Evolutionary conservation across 257 asterid species (phyloP).

Genomic region (Solanum piurae): DNA sequence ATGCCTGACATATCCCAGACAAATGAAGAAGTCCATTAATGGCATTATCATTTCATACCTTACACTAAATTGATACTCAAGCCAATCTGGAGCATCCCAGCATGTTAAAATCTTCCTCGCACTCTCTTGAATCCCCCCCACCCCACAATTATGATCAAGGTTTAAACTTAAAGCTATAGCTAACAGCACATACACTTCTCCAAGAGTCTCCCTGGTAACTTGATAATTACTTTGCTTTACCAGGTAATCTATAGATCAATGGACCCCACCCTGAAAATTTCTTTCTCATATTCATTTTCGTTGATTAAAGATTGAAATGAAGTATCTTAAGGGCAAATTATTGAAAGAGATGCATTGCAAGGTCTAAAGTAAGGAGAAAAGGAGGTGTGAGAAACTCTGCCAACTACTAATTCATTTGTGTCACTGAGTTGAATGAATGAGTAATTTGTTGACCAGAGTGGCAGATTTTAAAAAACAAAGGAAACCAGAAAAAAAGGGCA

Average conservation of each 20-base stretch:
- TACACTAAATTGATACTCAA: not conserved
- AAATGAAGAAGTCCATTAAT: not conserved
- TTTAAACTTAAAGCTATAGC: not conserved
- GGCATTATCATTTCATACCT: not conserved
- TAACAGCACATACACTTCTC: not conserved
- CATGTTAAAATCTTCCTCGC: not conserved
- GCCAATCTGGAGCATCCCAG: not conserved
- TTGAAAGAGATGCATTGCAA: not conserved
- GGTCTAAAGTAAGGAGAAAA: not conserved
- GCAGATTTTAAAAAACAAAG: not conserved
- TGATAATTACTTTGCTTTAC: not conserved
- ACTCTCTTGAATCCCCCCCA: not conserved
- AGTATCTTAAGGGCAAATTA: not conserved
- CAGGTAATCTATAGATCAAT: not conserved
- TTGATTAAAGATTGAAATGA: not conserved
- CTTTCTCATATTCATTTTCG: not conserved
- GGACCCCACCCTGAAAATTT: not conserved
- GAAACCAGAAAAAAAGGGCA: not conserved
- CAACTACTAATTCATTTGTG: not conserved
- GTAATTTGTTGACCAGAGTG: not conserved
- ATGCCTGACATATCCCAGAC: slow-evolving; percentile 16
- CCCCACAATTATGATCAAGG: not conserved
- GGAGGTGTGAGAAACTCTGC: not conserved
- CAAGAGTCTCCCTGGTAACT: not conserved
- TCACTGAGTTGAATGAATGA: not conserved